Evolutionary conservation across 129 eudicot species (phyloP), one percentile per base, ranked within the genome.

Genomic region (Tagetes erecta): DNA sequence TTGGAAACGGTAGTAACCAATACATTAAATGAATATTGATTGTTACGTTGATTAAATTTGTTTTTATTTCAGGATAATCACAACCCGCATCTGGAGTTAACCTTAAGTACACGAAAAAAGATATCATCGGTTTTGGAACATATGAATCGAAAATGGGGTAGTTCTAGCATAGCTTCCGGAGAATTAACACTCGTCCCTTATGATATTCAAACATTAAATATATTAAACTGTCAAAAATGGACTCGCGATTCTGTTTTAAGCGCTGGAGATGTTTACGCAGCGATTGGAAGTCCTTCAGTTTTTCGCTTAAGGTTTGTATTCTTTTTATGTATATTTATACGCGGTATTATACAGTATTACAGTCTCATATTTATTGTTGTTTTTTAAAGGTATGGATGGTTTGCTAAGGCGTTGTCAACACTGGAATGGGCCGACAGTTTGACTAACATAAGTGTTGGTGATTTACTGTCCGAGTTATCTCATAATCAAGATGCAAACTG

Each of bases 381-480:
- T 31, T 71, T 10, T 40, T 46, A 2, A 75, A 91, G 97, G 76
- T 91, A 91, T 80, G 91, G 97, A 46, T 91, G 97, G 95, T 80
- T 88, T 75, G 80, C n/a, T 13, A 70, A 70, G 63, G 62, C 67
- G 9, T 34, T 73, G 78, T 77, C 97, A 70, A 76, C 89, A 44
- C 82, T 84, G 11, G 95, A 86, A 44, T 92, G 98, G 98, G 96
- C 95, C 53, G 96, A 92, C 85, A 92, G 87, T 82, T 90, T 92
- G 55, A 92, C 96, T 45, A 86, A 87, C 87, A 81, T 89, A 72
- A 87, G 96, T 71, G 76, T 89, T 46, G 82, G 98, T 50, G 92
- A 89, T 67, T 82, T 87, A 27, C 88, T 92, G 11, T 65, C 82
- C 3, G 92, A 87, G 56, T 79, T 75, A 62, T 35, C 36, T 62